A percentile compares a stretch with the other conserved stretches of the same genome.
phyloP scores from a whole-genome alignment of 768 basidiomycete species.

The Fomitopsis serialis region DNA sequence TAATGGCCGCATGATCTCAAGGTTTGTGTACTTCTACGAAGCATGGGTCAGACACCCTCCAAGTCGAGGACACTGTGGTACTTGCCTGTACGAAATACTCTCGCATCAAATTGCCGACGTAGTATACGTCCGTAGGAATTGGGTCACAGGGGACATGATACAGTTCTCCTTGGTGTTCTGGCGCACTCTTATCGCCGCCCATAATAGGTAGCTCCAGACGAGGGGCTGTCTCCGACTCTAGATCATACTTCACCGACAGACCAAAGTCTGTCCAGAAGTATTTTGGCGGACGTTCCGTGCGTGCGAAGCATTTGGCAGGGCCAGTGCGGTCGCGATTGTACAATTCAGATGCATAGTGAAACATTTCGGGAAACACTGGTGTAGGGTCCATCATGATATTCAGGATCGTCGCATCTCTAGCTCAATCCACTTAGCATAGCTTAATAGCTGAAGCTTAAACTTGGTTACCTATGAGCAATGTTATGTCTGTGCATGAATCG shows the following conservation, averaged over 20 bases:
- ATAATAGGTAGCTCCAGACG: conserved; percentile 25
- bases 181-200: conserved; percentile 37
- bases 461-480: conserved; percentile 29
- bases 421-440: neutral
- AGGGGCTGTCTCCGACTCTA: conserved; percentile 12
- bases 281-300: conserved; percentile 20
- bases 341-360: conserved; percentile 7
- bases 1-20: conserved; percentile 28
- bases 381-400: conserved; percentile 15
- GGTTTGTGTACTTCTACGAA: conserved; percentile 11
- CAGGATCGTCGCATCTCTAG: conserved; percentile 7
- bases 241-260: conserved; percentile 25
- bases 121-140: conserved; percentile 16
- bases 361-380: conserved; percentile 5
- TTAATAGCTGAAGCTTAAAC: neutral
- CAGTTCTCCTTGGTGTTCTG: conserved; percentile 20
- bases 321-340: conserved; percentile 17
- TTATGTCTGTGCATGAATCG: conserved; percentile 29
- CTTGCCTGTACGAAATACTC: conserved; percentile 14
- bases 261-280: conserved; percentile 30
- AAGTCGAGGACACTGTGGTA: neutral
- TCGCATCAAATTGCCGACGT: conserved; percentile 14
- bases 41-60: neutral
- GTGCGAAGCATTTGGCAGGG: conserved; percentile 3
- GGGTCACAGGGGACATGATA: conserved; percentile 13